phyloP scores from a whole-genome alignment of 164 flowering plant genomes.

The Aristolochia californica region DNA sequence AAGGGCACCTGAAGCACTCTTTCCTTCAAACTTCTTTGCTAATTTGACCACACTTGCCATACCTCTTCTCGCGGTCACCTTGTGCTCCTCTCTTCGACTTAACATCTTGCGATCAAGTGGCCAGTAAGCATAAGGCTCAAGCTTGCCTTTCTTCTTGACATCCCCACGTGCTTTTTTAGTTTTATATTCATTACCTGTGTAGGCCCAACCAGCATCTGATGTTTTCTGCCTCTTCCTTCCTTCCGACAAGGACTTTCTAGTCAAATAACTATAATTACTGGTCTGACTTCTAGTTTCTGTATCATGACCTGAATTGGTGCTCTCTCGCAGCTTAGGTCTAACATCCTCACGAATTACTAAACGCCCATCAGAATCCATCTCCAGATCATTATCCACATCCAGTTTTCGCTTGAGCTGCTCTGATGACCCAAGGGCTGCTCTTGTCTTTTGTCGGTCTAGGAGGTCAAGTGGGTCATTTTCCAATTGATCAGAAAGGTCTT shows the following conservation, averaged over 20 bases:
- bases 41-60: slow-evolving; percentile 81
- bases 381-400: slow-evolving; percentile 68
- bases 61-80: slow-evolving; percentile 77
- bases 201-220: slow-evolving; percentile 74
- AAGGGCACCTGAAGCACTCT: slow-evolving; percentile 58
- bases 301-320: slow-evolving; percentile 21
- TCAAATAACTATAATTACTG: slow-evolving; percentile 29
- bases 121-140: slow-evolving; percentile 99
- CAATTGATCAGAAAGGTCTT: slow-evolving; percentile 51
- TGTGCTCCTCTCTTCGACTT: slow-evolving; percentile 86
- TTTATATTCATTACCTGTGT: slow-evolving; percentile 74
- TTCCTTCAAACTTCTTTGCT: slow-evolving; percentile 82
- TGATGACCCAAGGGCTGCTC: slow-evolving; percentile 59
- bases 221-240: slow-evolving; percentile 53
- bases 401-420: slow-evolving; percentile 34
- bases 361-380: slow-evolving; percentile 77
- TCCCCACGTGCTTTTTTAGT: slow-evolving; percentile 94
- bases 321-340: slow-evolving; percentile 22
- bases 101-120: slow-evolving; percentile 97
- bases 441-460: slow-evolving; percentile 66
- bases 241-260: slow-evolving; percentile 23
- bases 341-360: slow-evolving; percentile 57
- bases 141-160: slow-evolving; percentile 81
- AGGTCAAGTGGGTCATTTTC: slow-evolving; percentile 92
- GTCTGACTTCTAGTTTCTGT: slow-evolving; percentile 43